These are phyloP conservation scores for Plasmodium reichenowi DNA, from an alignment of 169 alveolate genomes.

Conservation along the genomic window DNA sequence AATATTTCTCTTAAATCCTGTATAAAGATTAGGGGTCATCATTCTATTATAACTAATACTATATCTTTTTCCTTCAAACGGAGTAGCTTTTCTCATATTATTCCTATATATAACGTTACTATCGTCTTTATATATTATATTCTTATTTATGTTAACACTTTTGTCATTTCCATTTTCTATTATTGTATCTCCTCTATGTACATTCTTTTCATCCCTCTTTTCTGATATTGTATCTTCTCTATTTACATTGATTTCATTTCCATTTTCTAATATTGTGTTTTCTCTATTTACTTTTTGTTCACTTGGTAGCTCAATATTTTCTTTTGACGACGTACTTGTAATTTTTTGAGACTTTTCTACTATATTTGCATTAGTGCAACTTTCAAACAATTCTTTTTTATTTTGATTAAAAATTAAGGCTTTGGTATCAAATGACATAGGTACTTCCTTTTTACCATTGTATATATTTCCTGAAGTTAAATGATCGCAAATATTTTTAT, in stretches of 20 bases:
- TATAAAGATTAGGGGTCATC: constrained; percentile 1
- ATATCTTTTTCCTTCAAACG: constrained; percentile 31
- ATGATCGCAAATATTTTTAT: background rate
- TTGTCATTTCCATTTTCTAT: background rate
- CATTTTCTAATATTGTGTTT: background rate
- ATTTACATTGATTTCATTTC: background rate
- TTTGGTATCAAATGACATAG: too few relatives aligned
- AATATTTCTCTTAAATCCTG: constrained; percentile 44
- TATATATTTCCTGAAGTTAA: background rate
- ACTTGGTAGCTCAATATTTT: too few relatives aligned
- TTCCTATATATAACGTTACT: background rate
- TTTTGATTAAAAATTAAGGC: too few relatives aligned
- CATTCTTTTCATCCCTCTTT: background rate
- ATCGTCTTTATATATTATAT: constrained; percentile 3
- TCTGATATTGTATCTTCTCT: constrained; percentile 4
- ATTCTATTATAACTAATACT: constrained; percentile 17
- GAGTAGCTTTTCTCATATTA: constrained; percentile 17
- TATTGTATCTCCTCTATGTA: background rate
- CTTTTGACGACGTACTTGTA: too few relatives aligned
- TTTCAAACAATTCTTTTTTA: background rate
- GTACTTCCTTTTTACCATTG: background rate
- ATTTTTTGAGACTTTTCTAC: background rate
- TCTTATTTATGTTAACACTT: background rate
- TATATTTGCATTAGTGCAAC: background rate
- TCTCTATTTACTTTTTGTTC: background rate